Evolutionary conservation across 768 basidiomycete genomes (phyloP).

Genomic region (Kwoniella mangroviensis): DNA sequence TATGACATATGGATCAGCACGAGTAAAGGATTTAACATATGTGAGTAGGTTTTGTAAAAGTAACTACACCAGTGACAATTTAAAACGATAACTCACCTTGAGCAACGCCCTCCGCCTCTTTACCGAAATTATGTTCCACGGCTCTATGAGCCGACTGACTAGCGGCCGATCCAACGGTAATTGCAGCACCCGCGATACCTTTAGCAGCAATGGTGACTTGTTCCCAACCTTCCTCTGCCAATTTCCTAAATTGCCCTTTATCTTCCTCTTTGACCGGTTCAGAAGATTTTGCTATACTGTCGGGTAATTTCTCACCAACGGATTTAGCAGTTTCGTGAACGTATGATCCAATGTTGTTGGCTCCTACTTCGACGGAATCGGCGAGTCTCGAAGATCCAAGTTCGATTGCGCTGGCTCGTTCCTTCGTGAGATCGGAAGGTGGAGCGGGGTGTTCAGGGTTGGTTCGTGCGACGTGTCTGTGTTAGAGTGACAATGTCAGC

Average conservation of each 20-base stretch:
- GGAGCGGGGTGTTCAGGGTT: slow-evolving; percentile 39
- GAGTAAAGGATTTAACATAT: too few relatives aligned
- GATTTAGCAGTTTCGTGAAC: slow-evolving; percentile 49
- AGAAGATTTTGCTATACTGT: slow-evolving; percentile 26
- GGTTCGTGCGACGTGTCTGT: slow-evolving; percentile 37
- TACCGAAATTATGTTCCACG: slow-evolving; percentile 51
- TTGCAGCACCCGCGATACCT: slow-evolving; percentile 42
- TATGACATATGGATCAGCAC: background rate
- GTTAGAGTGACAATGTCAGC: background rate
- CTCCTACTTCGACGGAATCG: slow-evolving; percentile 33
- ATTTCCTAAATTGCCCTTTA: slow-evolving; percentile 38
- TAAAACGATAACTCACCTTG: slow-evolving; percentile 37
- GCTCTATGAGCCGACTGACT: slow-evolving; percentile 50
- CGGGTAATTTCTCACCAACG: slow-evolving; percentile 40
- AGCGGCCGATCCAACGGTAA: slow-evolving; percentile 35
- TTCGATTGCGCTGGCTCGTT: slow-evolving; percentile 16
- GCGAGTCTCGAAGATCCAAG: slow-evolving; percentile 32
- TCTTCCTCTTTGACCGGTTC: slow-evolving; percentile 38
- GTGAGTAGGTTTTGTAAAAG: background rate
- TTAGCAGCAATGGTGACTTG: slow-evolving; percentile 45
- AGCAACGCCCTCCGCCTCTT: slow-evolving; percentile 47
- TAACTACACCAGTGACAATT: too few relatives aligned
- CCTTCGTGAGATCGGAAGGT: slow-evolving; percentile 27
- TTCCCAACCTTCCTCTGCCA: slow-evolving; percentile 44
- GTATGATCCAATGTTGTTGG: slow-evolving; percentile 27